Base-by-base conservation (phyloP, 371 early-diverging fungal genomes). In the Mortierella sp. region DNA sequence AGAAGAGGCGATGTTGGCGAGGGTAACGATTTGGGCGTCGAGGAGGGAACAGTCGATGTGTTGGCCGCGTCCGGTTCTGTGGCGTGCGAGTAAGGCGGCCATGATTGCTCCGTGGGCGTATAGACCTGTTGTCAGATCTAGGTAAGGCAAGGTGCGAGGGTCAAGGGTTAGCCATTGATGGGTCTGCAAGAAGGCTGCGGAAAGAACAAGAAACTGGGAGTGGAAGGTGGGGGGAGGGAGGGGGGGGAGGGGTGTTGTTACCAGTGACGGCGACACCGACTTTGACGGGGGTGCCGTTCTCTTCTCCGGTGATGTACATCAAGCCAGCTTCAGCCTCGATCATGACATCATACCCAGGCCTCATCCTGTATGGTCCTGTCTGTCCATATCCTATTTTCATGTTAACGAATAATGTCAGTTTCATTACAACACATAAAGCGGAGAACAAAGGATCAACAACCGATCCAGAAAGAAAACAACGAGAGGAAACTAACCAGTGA, bases 181-280 rank as follows among this genome's bases (percentile, higher is more conserved):
- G 21, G 21, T 51, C 21, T 4, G 18, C 16, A 51, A 14, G 14
- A 4, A 46, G 14, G 11, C 16, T 41, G 6, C 6, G 41, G 14
- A 14, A 46, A 12, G 16, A 51, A 5, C 51, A 21, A 51, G 21
- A 6, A 4, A 5, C 5, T 21, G 5, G 18, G 5, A 51, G 16
- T 21, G 21, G 6, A 51, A 49, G 16, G n/a, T n/a, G n/a, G 32
- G 32, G 0, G 35, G 35, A 35, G 3, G 35, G 2, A 11, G 4
- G 60, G 5, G 41, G 1, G 38, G 6, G 5, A n/a, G n/a, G 11
- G 58, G 32, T 60, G 60, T 0, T 8, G 38, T 82, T 91, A 94
- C 93, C 96, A 65, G 97, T 98, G n/a, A 98, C 96, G 0, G 98
- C 98, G 2, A 98, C 98, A 46, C 98, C 98, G 5, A 97, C 97